Evolutionary conservation across 768 basidiomycete species (phyloP), one percentile per base, ranked within the genome.

Genomic region (Rhodocollybia butyracea): DNA sequence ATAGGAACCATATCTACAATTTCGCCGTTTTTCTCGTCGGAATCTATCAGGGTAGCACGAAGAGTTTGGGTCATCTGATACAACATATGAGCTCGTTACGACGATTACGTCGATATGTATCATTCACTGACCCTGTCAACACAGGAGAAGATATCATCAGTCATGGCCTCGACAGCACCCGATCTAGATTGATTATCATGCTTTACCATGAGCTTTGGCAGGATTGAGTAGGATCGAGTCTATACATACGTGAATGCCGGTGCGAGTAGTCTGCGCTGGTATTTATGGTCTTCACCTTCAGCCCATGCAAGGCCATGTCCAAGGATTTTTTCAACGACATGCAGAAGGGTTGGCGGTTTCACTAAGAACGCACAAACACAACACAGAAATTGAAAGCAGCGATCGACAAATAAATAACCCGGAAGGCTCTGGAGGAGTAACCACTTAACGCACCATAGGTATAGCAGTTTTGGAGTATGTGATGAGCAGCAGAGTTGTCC

Each of bases 261-360:
- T 39, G 67, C 58, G 17, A 74, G 45, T 19, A 73, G 61, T 52
- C 64, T 67, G 32, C 73, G 66, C 54, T 68, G 66, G n/a, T 48
- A 55, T 51, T 61, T 67, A 61, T 74, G 74, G 36, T 74, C 72
- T 11, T 65, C 66, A 13, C 70, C 72, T 59, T 75, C 70, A 5
- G 70, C 70, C 72, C 73, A 76, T 12, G 68, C 68, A 21, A 75
- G 45, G 13, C 70, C 69, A n/a, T 60, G 60, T 5, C 73, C 73
- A 1, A 74, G 46, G 7, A 74, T 43, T 17, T 69, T 70, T n/a
- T 60, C 66, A 46, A 72, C 65, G 3, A 67, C 64, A 2, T 72
- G 71, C 1, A 68, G 63, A 54, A 73, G 68, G 1, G 69, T 66
- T 2, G 64, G 63, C 31, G 70, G 62, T 54, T 68, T 70, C 19